Evolutionary conservation across 257 asterid genomes (phyloP).

Genomic region (Solanum medicagineum): DNA sequence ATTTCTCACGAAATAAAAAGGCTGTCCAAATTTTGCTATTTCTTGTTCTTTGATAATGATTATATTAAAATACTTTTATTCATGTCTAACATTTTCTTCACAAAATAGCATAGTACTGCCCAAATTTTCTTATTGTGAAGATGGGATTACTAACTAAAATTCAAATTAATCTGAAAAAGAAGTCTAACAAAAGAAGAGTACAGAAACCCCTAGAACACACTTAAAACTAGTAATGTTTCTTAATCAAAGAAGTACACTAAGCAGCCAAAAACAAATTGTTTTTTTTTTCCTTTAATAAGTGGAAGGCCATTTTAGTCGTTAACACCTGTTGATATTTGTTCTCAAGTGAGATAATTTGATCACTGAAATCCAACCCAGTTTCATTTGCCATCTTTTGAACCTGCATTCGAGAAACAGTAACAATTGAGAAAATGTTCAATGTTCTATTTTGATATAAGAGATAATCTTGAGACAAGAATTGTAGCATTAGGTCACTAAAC

Average conservation of each 20-base stretch:
- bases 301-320: not conserved
- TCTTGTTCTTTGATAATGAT: not conserved
- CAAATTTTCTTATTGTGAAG: not conserved
- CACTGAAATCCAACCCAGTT: slow-evolving; percentile 84
- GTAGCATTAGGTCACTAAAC: not conserved
- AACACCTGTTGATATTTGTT: slow-evolving; percentile 76
- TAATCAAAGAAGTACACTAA: not conserved
- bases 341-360: slow-evolving; percentile 67
- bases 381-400: slow-evolving; percentile 89
- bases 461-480: not conserved
- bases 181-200: not conserved
- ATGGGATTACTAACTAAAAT: not conserved
- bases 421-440: not conserved
- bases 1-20: not conserved
- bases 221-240: not conserved
- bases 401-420: slow-evolving; percentile 22
- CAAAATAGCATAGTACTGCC: not conserved
- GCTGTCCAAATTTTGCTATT: not conserved
- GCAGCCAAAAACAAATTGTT: not conserved
- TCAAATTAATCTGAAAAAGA: not conserved
- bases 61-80: not conserved
- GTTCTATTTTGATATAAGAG: not conserved
- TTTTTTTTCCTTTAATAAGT: not conserved
- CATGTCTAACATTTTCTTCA: not conserved
- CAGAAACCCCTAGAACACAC: not conserved